These are phyloP conservation scores for Neurospora hispaniola DNA, from an alignment of 495 filamentous ascomycete species.

Conservation along the genomic window DNA sequence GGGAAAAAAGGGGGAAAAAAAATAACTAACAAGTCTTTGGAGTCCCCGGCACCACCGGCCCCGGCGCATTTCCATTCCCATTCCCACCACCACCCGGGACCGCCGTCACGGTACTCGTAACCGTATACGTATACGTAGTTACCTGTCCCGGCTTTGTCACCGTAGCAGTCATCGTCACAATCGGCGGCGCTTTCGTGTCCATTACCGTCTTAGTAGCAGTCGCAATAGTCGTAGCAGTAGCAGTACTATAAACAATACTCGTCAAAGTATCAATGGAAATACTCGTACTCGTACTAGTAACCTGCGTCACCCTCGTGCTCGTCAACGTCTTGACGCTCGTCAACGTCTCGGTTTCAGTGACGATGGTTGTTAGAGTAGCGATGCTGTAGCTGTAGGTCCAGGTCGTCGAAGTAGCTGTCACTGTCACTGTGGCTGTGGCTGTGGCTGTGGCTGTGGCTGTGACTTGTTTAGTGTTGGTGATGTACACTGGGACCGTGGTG, in stretches of 20 bases:
- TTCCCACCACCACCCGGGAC: background rate
- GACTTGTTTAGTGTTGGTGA: background rate
- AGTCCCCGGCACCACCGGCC: conserved; percentile 13
- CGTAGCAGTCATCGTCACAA: background rate
- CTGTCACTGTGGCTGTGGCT: conserved; percentile 1
- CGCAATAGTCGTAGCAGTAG: background rate
- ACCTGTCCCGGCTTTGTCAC: background rate
- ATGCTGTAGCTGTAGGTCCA: background rate
- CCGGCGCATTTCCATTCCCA: background rate
- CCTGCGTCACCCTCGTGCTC: background rate
- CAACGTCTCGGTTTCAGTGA: background rate
- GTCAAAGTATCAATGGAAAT: background rate
- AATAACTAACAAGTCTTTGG: conserved; percentile 14
- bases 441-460: background rate
- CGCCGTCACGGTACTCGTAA: background rate
- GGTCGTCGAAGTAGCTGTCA: background rate
- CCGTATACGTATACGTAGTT: background rate
- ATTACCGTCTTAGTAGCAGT: background rate
- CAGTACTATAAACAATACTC: background rate
- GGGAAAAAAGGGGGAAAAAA: background rate
- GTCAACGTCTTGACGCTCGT: background rate
- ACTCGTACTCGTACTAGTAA: background rate
- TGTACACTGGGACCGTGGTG: background rate
- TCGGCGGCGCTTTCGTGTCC: background rate
- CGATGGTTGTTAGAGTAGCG: background rate